Conservation (phyloP, 2,329 filamentous ascomycete species). For the Aureobasidium lini region DNA sequence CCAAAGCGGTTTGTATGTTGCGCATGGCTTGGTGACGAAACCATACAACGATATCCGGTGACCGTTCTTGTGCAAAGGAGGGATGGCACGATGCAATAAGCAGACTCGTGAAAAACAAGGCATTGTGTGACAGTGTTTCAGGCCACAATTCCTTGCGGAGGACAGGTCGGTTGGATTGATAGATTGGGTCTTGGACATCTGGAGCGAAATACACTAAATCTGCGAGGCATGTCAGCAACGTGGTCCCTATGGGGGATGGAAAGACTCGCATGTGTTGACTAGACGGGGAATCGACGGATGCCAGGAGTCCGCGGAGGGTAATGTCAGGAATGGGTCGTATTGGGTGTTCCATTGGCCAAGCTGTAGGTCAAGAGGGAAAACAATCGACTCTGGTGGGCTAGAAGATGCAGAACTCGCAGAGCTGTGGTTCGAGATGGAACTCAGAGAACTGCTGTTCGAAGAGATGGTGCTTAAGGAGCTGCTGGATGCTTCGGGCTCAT, state of each 20-base stretch:
- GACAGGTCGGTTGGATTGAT: constrained; percentile 15
- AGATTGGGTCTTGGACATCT: neutral
- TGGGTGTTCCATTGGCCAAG: neutral
- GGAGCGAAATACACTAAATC: neutral
- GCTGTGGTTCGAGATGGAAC: neutral
- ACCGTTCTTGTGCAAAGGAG: constrained; percentile 14
- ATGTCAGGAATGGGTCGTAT: neutral
- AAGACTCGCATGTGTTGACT: neutral
- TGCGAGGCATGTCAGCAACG: neutral
- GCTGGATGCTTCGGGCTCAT: neutral
- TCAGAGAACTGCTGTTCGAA: neutral
- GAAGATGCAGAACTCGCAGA: neutral
- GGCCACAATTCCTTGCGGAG: constrained; percentile 18
- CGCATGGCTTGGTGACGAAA: constrained; percentile 15
- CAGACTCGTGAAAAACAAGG: constrained; percentile 18
- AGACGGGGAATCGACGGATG: neutral
- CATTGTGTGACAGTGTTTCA: constrained; percentile 15
- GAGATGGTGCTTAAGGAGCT: neutral
- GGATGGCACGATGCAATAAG: constrained; percentile 19
- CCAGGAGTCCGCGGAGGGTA: neutral
- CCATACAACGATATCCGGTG: neutral
- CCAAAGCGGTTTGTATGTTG: constrained; percentile 15
- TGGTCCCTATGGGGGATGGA: neutral
- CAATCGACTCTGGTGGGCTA: neutral
- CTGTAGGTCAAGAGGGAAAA: neutral